Evolutionary conservation across 192 early-diverging fungal species (phyloP), one percentile per base, ranked within the genome.

Genomic region (Backusella australiensis): DNA sequence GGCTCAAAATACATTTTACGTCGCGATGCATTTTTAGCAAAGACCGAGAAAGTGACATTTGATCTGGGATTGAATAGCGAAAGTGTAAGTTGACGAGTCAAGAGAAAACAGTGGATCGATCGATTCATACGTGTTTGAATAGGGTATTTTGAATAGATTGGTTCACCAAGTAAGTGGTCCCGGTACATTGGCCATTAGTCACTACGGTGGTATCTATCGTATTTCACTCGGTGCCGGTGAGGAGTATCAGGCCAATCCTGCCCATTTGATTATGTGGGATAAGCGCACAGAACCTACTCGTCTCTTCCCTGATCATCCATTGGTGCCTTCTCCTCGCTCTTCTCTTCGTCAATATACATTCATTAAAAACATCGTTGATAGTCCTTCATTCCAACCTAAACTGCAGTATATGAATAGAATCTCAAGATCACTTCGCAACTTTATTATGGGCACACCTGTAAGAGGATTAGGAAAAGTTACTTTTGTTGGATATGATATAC

Each of bases 161-260:
- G 86, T 90, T 4, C 90, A 94, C 74, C 81, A 84, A 19, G 86
- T 92, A 7, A 85, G 80, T 46, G 92, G 93, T 1, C 86, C 87
- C 15, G 94, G 94, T 69, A 84, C 90, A 6, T 69, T 92, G 35
- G 93, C 89, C 12, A 87, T 95, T 41, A 87, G 90, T 26, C 80
- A 87, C 34, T 86, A 90, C 39, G 90, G 91, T 42, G 90, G 91
- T 0, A 67, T 95, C 35, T 91, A 93, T 77, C 83, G 92, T 21
- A 77, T 95, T 56, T 86, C 89, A 12, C 80, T 95, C 66, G 75
- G 85, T 6, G 84, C 89, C 11, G 88, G 85, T n/a, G 93, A 95
- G 72, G 89, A 91, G 76, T 93, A 92, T 68, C 77, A 90, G 19
- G 93, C 92, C 19, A 91, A 92, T 77, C 90, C 93, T 26, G 83